Percentiles rank a stretch among this genome's conserved stretches.
These are phyloP conservation scores for Piloderma croceum DNA, from an alignment of 768 basidiomycete species.

Conservation along the genomic window DNA sequence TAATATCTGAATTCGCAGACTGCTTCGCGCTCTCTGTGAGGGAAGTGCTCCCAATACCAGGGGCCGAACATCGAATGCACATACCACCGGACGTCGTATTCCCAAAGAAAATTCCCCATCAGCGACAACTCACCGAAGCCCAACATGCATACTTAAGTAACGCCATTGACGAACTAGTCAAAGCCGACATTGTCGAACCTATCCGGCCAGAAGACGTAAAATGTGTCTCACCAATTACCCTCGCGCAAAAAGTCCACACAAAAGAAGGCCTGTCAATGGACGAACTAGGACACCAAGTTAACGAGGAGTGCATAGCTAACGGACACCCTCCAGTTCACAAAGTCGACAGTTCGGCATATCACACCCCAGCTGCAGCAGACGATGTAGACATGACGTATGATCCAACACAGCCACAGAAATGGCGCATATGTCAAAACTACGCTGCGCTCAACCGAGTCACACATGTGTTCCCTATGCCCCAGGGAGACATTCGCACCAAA, in stretches of 20 bases:
- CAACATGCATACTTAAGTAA: conserved; percentile 27
- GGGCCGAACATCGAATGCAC: conserved; percentile 28
- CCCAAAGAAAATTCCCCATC: conserved; percentile 24
- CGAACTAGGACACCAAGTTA: conserved; percentile 29
- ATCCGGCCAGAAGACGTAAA: conserved; percentile 30
- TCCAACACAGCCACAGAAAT: conserved; percentile 24
- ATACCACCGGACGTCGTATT: conserved; percentile 26
- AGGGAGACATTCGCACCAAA: conserved; percentile 35
- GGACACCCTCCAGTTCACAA: conserved; percentile 19
- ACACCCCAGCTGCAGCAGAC: too few relatives aligned
- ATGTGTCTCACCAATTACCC: conserved; percentile 27
- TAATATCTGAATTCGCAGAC: conserved; percentile 31
- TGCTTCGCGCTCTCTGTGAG: conserved; percentile 34
- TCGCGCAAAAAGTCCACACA: conserved; percentile 34
- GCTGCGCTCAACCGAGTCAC: conserved; percentile 27
- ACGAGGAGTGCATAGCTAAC: conserved; percentile 27
- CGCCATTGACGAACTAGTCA: conserved; percentile 29
- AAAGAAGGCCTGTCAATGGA: conserved; percentile 21
- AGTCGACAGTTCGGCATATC: conserved; percentile 17
- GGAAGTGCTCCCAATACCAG: conserved; percentile 30
- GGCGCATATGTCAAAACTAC: conserved; percentile 37
- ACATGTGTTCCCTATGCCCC: conserved; percentile 24
- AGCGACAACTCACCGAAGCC: conserved; percentile 25
- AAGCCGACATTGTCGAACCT: conserved; percentile 27
- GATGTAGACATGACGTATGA: too few relatives aligned